Evolutionary conservation across 305 asterid species (phyloP), one percentile per base, ranked within the genome.

Genomic region (Solanum hybrid): DNA sequence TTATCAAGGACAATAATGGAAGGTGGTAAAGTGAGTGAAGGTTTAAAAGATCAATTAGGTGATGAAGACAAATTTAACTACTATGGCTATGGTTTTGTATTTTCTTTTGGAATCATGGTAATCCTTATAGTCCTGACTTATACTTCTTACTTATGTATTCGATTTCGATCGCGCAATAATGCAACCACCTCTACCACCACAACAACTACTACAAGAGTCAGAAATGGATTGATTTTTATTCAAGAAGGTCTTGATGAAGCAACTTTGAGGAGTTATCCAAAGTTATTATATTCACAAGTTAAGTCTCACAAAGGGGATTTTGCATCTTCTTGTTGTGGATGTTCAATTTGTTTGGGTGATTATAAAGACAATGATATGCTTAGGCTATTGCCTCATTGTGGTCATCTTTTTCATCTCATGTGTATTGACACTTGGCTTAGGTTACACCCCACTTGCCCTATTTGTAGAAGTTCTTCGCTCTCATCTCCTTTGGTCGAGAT

Each of bases 401-500:
- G 93, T 11, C 97, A 96, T 89, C 84, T 95, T 7, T 96, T 95
- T 81, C 98, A 95, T 88, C 85, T 91, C 69, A 94, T 91, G 77
- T 95, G 98, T 83, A 90, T 94, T 61, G 97, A 96, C 89, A 94
- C 92, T 7, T 95, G 98, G 97, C 91, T 95, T 12, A 92, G 92
- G 86, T 81, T 89, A 18, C 92, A 93, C 35, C 93, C 97, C 13
- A 91, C 97, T 5, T 96, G 97, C 28, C 98, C 97, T 10, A 89
- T 95, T 40, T 96, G 98, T 85, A 90, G 97, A 61, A 92, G 90
- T 26, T 92, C 95, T 67, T 94, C 95, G 2, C 6, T 92, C 90
- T 89, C 92, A 35, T 74, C 91, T 29, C 94, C 92, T 22, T 61
- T 81, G 11, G 31, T 0, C 24, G 22, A 84, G 31, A 22, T 39